Evolutionary conservation across 352 stramenopile species (phyloP).

Genomic region (Discostella stelligera): DNA sequence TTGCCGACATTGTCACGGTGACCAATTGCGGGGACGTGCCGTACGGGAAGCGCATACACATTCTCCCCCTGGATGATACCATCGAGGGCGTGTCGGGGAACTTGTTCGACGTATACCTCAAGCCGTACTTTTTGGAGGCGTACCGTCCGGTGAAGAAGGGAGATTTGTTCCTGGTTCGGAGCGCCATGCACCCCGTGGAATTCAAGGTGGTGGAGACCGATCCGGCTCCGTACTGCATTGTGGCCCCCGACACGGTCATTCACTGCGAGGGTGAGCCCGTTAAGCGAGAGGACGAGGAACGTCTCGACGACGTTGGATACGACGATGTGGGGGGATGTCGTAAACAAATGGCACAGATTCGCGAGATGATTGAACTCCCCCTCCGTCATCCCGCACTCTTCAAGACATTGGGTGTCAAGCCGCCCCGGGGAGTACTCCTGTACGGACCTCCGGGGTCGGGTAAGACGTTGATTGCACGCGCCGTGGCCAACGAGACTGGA

Average conservation of each 20-base stretch:
- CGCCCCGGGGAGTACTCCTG: slow-evolving; percentile 97
- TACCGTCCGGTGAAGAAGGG: slow-evolving; percentile 99
- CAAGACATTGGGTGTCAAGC: slow-evolving; percentile 99
- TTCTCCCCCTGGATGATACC: slow-evolving; percentile 98
- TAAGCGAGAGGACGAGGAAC: slow-evolving; percentile 98
- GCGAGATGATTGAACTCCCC: slow-evolving; percentile 99
- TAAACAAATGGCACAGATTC: slow-evolving; percentile 99
- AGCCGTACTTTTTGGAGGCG: slow-evolving; percentile 99
- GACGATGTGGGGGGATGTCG: slow-evolving; percentile 98
- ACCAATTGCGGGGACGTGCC: slow-evolving; percentile 95
- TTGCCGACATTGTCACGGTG: slow-evolving; percentile 97
- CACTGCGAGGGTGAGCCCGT: slow-evolving; percentile 99
- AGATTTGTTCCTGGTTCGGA: slow-evolving; percentile 97
- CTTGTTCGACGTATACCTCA: slow-evolving; percentile 99
- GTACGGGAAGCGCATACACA: slow-evolving; percentile 98
- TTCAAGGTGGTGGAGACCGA: slow-evolving; percentile 99
- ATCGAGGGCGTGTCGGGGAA: slow-evolving; percentile 99
- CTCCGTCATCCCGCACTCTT: slow-evolving; percentile 97
- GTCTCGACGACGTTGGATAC: slow-evolving; percentile 98
- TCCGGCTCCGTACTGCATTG: slow-evolving; percentile 96
- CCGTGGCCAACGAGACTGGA: slow-evolving; percentile 98
- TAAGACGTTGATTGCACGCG: slow-evolving; percentile 98
- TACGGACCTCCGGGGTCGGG: slow-evolving; percentile 97
- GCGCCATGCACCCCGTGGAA: slow-evolving; percentile 99
- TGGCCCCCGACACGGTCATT: slow-evolving; percentile 98